Base-by-base conservation (phyloP, 2,329 filamentous ascomycete genomes). In the Fusarium camptoceras region DNA sequence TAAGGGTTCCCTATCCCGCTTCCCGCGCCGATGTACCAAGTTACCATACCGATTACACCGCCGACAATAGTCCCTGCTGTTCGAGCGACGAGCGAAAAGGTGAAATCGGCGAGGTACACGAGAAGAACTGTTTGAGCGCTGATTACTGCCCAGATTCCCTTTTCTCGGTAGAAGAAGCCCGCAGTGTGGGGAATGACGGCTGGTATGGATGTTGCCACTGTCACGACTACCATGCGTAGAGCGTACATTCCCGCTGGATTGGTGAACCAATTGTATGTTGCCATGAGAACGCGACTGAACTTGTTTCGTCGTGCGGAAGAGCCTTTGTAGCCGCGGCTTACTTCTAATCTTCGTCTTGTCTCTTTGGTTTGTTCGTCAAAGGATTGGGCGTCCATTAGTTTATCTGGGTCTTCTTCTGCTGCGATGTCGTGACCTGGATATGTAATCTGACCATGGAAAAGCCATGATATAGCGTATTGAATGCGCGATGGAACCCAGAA, bases 21-120 rank as follows among this genome's bases (percentile, higher is more conserved):
- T 0, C 84, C 85, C 3, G 85, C 83, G 0, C 84, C 85, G 20
- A 85, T 82, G 42, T 87, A 87, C 85, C 85, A 87, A 3, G 80
- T 80, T 0, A 83, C 73, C 71, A 86, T 76, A 0, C 82, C 85
- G 10, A 85, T 51, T 0, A 83, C 70, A 16, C 85, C 85, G 0
- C 85, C 85, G 12, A 84, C 61, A 1, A 87, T 64, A 0, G 84
- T 86, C 8, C 82, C 85, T 2, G 80, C 54, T 0, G 75, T 71
- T 24, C 85, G 78, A 1, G 79, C 75, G 1, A 85, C 44, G 8
- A 86, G 66, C 0, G 83, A 83, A 50, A 83, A 83, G 0, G 80
- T 81, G 42, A 87, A 86, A 55, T 87, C 85, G 0, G 83, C 81
- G 78, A 85, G 81, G 68, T 86, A 87, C 12, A 83, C 76, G 2